Conservation (phyloP, 202 grass and related monocot genomes). For the Cymbopogon flexuosus region DNA sequence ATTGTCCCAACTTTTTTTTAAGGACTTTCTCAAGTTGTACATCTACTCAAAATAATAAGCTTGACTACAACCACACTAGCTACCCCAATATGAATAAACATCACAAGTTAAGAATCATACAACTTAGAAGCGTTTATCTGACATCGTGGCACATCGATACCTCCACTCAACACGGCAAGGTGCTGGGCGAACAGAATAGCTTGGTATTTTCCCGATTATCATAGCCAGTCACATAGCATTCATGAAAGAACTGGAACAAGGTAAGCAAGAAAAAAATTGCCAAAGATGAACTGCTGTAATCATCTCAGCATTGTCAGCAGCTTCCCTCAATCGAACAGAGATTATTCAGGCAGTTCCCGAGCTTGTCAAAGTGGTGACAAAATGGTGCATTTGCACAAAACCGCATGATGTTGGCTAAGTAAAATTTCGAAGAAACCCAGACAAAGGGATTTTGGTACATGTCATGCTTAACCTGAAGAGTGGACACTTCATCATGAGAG, state of each 20-base stretch:
- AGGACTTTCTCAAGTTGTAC: background rate
- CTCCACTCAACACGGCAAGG: background rate
- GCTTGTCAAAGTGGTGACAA: slow-evolving; percentile 22
- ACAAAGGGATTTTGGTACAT: slow-evolving; percentile 27
- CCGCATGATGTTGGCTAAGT: slow-evolving; percentile 11
- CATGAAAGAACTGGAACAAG: background rate
- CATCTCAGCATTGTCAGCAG: background rate
- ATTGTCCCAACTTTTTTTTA: no score
- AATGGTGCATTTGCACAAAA: slow-evolving; percentile 1
- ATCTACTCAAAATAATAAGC: background rate
- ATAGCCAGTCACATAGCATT: background rate
- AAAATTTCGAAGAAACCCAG: slow-evolving; percentile 31
- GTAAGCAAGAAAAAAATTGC: background rate
- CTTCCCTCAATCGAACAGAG: slow-evolving; percentile 1
- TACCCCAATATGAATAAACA: background rate
- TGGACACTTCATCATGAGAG: slow-evolving; percentile 46
- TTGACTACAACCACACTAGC: background rate
- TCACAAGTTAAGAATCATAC: background rate
- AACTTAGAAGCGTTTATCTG: background rate
- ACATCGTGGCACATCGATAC: background rate
- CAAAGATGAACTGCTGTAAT: background rate
- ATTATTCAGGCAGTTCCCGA: slow-evolving; percentile 22
- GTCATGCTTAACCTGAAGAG: slow-evolving; percentile 9
- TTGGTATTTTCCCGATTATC: background rate
- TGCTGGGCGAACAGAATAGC: background rate